phyloP scores from a whole-genome alignment of 176 grass and related monocot species.

The Cenchrus fungigraminus region DNA sequence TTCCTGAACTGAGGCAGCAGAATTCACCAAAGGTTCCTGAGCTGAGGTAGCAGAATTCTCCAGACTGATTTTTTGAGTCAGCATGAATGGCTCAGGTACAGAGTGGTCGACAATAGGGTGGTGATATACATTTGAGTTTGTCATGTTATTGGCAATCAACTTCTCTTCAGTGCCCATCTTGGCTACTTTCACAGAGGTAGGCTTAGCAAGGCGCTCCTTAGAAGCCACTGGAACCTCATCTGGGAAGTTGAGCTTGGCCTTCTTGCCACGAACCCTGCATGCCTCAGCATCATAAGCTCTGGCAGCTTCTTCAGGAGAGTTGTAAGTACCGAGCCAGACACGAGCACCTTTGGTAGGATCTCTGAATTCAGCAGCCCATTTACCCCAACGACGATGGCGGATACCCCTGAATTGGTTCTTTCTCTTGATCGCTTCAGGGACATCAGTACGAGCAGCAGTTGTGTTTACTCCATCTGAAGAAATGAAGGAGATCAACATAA shows the following conservation, averaged over 20 bases:
- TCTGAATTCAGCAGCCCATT: constrained; percentile 98
- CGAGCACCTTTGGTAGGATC: constrained; percentile 88
- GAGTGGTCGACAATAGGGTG: too few species aligned
- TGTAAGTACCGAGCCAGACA: constrained; percentile 95
- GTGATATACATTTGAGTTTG: too few species aligned
- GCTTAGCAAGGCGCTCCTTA: constrained; percentile 33
- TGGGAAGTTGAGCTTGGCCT: constrained; percentile 95
- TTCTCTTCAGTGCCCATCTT: neutral
- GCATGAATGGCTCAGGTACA: too few species aligned
- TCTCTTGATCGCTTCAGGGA: constrained; percentile 51
- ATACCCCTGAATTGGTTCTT: constrained; percentile 90
- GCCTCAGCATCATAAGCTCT: constrained; percentile 88
- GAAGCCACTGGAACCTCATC: constrained; percentile 40
- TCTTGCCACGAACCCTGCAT: constrained; percentile 84
- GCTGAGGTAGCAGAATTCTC: constrained; percentile 22
- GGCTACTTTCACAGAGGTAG: constrained; percentile 16
- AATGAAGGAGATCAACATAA: constrained; percentile 32
- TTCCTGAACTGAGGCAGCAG: constrained; percentile 20
- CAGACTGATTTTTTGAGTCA: constrained; percentile 22
- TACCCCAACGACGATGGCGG: constrained; percentile 92
- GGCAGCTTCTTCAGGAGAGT: constrained; percentile 92
- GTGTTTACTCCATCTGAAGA: constrained; percentile 38
- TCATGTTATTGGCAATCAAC: too few species aligned
- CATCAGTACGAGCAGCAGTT: constrained; percentile 35
- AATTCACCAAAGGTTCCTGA: constrained; percentile 28